Percentiles rank a stretch among this genome's conserved stretches.
These are phyloP conservation scores for Kodamaea ohmeri DNA, from an alignment of 1,139 yeast genomes.

Conservation along the genomic window DNA sequence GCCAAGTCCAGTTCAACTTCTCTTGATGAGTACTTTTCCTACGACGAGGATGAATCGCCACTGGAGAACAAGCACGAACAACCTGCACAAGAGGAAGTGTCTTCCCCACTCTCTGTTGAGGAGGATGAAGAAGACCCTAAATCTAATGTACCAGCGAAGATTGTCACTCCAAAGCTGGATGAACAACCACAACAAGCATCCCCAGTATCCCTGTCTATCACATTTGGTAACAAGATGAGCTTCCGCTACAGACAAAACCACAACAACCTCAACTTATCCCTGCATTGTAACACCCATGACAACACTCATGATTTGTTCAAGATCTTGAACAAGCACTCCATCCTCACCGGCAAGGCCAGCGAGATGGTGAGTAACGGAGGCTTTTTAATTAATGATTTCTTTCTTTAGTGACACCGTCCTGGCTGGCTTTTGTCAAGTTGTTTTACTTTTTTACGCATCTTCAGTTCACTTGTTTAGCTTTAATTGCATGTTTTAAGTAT, in stretches of 20 bases:
- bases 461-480: slow-evolving; percentile 5
- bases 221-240: slow-evolving; percentile 29
- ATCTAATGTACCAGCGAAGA: slow-evolving; percentile 11
- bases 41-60: slow-evolving; percentile 14
- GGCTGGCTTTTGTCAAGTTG: slow-evolving; percentile 5
- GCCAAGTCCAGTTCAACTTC: slow-evolving; percentile 30
- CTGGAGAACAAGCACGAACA: slow-evolving; percentile 5
- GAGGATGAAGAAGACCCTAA: slow-evolving; percentile 13
- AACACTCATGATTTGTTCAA: slow-evolving; percentile 26
- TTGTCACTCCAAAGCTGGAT: slow-evolving; percentile 4
- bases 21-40: slow-evolving; percentile 38
- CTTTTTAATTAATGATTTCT: slow-evolving; percentile 48
- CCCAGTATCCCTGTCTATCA: slow-evolving; percentile 11
- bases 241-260: slow-evolving; percentile 44
- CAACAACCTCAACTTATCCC: slow-evolving; percentile 41
- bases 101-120: slow-evolving; percentile 10
- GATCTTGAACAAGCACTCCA: slow-evolving; percentile 44
- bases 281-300: slow-evolving; percentile 8
- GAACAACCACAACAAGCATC: slow-evolving; percentile 10
- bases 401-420: slow-evolving; percentile 24
- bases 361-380: slow-evolving; percentile 55
- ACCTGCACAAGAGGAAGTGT: slow-evolving; percentile 4
- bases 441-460: slow-evolving; percentile 3
- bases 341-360: slow-evolving; percentile 50
- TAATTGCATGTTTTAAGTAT: slow-evolving; percentile 3